A percentile compares a stretch with the other conserved stretches of the same genome.
Evolutionary conservation across 164 flowering plant genomes (phyloP).

Genomic region (Magnolia kwangsiensis): DNA sequence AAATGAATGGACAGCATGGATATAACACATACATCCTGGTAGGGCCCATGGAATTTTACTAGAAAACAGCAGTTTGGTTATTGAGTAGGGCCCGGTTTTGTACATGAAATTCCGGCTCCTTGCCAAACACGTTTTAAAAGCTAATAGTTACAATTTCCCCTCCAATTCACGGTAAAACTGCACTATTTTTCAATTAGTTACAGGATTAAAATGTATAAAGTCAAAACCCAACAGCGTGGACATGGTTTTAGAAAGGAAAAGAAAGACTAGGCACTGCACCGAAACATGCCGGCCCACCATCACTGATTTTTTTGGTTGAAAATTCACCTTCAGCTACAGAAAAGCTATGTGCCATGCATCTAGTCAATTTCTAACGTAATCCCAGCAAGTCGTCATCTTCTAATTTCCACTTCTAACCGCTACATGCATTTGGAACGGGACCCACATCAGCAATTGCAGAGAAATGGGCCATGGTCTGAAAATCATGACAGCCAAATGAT

Average conservation of each 20-base stretch:
- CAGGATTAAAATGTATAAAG: too few species aligned
- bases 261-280: not conserved
- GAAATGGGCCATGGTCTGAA: not conserved
- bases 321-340: not conserved
- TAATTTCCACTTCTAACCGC: not conserved
- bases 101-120: too few species aligned
- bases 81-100: too few species aligned
- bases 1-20: too few species aligned
- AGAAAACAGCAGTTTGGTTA: too few species aligned
- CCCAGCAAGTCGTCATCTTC: not conserved
- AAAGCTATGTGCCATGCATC: not conserved
- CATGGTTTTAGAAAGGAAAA: not conserved
- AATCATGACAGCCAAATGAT: not conserved
- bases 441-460: not conserved
- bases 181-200: too few species aligned
- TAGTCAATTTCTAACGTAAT: not conserved
- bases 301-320: not conserved
- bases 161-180: too few species aligned
- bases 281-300: not conserved
- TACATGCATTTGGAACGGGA: not conserved
- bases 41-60: too few species aligned
- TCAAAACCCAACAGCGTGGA: not conserved
- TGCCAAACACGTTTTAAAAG: too few species aligned
- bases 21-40: too few species aligned
- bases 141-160: too few species aligned